phyloP scores from a whole-genome alignment of 768 basidiomycete genomes.

The Calvatia gigantea region DNA sequence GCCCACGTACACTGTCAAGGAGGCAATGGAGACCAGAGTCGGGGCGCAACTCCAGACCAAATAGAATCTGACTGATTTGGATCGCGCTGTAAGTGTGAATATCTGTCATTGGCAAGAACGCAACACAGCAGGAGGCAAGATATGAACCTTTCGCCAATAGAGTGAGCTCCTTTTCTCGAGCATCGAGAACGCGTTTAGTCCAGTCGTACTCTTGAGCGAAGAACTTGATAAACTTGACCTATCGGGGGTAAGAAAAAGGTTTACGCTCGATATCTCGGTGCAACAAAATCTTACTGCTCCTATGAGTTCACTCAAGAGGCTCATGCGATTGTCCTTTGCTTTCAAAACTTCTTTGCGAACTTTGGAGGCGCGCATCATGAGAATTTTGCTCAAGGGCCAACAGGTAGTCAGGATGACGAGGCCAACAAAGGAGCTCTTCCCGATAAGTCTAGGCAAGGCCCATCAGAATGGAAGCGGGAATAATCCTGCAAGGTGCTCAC shows the following conservation, averaged over 20 bases:
- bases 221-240: slow-evolving; percentile 80
- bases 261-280: neutral
- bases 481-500: slow-evolving; percentile 35
- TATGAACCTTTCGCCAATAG: slow-evolving; percentile 69
- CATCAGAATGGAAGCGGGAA: neutral
- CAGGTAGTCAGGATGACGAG: slow-evolving; percentile 63
- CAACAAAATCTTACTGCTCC: slow-evolving; percentile 42
- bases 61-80: slow-evolving; percentile 71
- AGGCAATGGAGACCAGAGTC: slow-evolving; percentile 73
- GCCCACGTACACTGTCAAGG: slow-evolving; percentile 72
- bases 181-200: slow-evolving; percentile 62
- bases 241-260: neutral
- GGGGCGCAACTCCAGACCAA: slow-evolving; percentile 75
- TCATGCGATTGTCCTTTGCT: slow-evolving; percentile 75
- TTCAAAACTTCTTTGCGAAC: slow-evolving; percentile 57
- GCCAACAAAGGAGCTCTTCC: slow-evolving; percentile 71
- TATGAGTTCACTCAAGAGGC: slow-evolving; percentile 73
- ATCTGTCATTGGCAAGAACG: neutral
- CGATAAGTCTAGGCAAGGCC: slow-evolving; percentile 48
- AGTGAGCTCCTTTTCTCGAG: slow-evolving; percentile 65
- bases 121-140: neutral
- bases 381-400: slow-evolving; percentile 68
- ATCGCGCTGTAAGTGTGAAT: slow-evolving; percentile 42
- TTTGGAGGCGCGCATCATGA: slow-evolving; percentile 55
- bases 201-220: slow-evolving; percentile 80